These are phyloP conservation scores for Porphyra umbilicalis DNA, from an alignment of 31 red algal genomes.

Conservation along the genomic window DNA sequence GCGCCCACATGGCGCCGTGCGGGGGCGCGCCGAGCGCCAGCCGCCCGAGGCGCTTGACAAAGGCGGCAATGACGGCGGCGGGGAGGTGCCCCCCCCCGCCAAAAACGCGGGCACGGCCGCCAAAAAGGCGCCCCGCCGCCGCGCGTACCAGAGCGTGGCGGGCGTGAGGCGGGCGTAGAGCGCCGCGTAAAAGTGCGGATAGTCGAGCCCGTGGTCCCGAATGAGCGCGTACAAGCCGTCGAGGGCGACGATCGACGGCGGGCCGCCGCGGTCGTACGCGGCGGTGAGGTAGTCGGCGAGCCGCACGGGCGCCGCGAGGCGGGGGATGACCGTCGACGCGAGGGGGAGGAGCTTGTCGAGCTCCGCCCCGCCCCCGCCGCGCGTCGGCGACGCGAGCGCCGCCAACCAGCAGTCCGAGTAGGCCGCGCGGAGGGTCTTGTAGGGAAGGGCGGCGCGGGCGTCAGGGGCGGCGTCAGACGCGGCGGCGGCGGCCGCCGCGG, in stretches of 20 bases:
- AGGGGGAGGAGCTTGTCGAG: background rate
- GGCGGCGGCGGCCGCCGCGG: background rate
- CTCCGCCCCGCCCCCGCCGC: background rate
- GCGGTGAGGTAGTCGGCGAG: slow-evolving; percentile 52
- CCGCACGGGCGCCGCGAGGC: slow-evolving; percentile 28
- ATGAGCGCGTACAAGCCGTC: slow-evolving; percentile 62
- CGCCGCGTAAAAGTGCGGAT: slow-evolving; percentile 69
- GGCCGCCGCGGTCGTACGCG: slow-evolving; percentile 25
- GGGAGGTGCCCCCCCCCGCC: slow-evolving; percentile 29
- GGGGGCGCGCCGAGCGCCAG: slow-evolving; percentile 40
- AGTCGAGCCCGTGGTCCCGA: slow-evolving; percentile 59
- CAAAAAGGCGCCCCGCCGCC: slow-evolving; percentile 28
- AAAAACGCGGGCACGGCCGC: slow-evolving; percentile 33
- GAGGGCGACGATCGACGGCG: slow-evolving; percentile 29
- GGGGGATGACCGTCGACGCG: slow-evolving; percentile 31
- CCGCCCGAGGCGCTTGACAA: slow-evolving; percentile 66
- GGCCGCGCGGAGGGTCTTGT: background rate
- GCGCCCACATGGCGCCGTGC: slow-evolving; percentile 43
- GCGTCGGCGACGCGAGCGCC: background rate
- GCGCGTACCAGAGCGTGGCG: slow-evolving; percentile 19
- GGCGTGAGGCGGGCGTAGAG: slow-evolving; percentile 39
- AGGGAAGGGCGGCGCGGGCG: too few relatives aligned
- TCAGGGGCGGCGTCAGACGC: too few relatives aligned
- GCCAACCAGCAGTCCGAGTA: background rate
- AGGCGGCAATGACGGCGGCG: slow-evolving; percentile 38